Conservation (phyloP, 75 land plant species). For the Selaginella tamariscina region DNA sequence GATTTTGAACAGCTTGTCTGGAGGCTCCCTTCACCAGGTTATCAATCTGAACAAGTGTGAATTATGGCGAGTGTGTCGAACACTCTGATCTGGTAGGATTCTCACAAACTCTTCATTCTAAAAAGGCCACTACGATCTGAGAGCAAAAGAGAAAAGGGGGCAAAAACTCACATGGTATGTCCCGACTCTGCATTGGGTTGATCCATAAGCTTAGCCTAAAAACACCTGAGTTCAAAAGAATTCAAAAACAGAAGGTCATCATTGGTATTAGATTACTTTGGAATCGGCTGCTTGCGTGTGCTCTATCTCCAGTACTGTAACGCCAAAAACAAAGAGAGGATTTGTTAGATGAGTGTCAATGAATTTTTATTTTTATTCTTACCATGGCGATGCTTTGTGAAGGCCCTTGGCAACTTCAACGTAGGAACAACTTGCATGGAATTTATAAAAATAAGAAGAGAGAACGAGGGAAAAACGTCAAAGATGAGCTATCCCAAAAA, state of each 20-base stretch:
- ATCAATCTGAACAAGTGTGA: conserved; percentile 60
- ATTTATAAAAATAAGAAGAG: too few species aligned
- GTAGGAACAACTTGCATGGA: conserved; percentile 63
- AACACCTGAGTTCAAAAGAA: too few species aligned
- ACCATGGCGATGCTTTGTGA: conserved; percentile 94
- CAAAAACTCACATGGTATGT: too few species aligned
- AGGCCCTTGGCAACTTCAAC: conserved; percentile 87
- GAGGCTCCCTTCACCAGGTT: conserved; percentile 97
- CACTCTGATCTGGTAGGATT: conserved; percentile 44
- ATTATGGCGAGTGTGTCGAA: conserved; percentile 68
- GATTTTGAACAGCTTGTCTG: conserved; percentile 89
- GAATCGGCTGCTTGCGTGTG: conserved; percentile 59
- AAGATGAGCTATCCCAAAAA: too few species aligned
- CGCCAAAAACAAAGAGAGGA: not conserved
- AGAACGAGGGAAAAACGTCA: not conserved
- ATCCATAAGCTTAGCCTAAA: too few species aligned
- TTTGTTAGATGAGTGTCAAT: not conserved
- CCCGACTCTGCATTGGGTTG: not conserved
- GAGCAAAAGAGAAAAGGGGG: too few species aligned
- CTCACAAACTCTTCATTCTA: conserved; percentile 81
- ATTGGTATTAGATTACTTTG: conserved; percentile 82
- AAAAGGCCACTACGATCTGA: too few species aligned
- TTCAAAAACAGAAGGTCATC: too few species aligned
- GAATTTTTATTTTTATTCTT: not conserved
- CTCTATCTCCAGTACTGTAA: conserved; percentile 92